Base-by-base conservation (phyloP, 306 rosid species). In the Erythrophleum fordii region DNA sequence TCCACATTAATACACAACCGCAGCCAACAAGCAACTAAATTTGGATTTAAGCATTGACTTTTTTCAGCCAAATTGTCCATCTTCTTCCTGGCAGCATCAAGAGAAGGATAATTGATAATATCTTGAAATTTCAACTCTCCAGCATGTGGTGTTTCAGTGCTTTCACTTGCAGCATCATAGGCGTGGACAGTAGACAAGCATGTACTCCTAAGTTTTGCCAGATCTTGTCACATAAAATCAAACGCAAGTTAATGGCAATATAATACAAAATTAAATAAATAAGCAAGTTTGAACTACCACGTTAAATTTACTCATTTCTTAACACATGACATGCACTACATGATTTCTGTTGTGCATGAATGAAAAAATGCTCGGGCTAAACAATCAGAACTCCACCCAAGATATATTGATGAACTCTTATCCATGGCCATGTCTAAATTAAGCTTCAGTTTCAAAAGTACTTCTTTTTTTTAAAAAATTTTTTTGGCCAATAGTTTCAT, bases 131-230 rank as follows among this genome's bases (percentile, higher is more conserved):
- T 90, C 74, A 86, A 82, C 83, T 86, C 93, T 66, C 93, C 92
- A 37, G 86, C 84, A 65, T 90, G 81, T 76, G 87, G 69, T 78
- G 89, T 88, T 84, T 91, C 91, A 64, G 61, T 75, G 87, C 86
- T 88, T 83, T 86, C 90, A 29, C 87, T 88, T 58, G 94, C 90
- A 78, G 89, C 68, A 69, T 91, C 97, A 44, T 90, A 81, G 6
- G 83, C 86, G 79, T 90, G 89, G 44, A 90, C 97, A 18, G 92
- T 90, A 59, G 86, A 92, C 86, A 87, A 86, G 86, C 91, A 95
- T 13, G 77, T 76, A 39, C 85, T 87, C 87, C 89, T 84, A 74
- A 90, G 91, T 76, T 84, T 86, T 25, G 88, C 87, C 81, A 91
- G 78, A 84, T 86, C 97, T 92, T 74, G 41, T 48, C 61, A 69